Evolutionary conservation across 345 rosid species (phyloP), one percentile per base, ranked within the genome.

Genomic region (Euphorbia pulcherrima): DNA sequence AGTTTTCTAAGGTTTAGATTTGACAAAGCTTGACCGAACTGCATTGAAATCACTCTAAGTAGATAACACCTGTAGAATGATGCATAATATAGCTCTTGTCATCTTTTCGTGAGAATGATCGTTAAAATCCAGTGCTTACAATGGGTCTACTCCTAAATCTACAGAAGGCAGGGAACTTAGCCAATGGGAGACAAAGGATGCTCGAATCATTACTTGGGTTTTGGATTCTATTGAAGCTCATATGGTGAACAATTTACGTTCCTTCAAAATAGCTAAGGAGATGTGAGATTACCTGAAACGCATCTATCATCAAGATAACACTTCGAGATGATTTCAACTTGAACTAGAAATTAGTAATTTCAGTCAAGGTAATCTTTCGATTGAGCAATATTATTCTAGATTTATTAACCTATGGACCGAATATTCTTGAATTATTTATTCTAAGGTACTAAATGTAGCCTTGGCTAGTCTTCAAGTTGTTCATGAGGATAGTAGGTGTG

Each of bases 361-460:
- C 30, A 39, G 27, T 39, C 33, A 62, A 62, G 51, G 66, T 20
- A 62, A 41, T 41, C 51, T 62, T 16, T 39, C 33, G 1, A 41
- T 40, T 41, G 50, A 62, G 29, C 29, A 62, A 6, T 62, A 39
- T 62, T 62, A 62, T 41, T 62, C 3, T 62, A 11, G 35, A 9
- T 62, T 62, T 62, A 14, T 39, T 39, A 62, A 62, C 17, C 6
- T 62, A 2, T 62, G 52, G 66, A 52, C 24, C 5, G 56, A 52
- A 52, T 52, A 52, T 52, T 52, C 24, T 52, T 3, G 56, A 18
- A 52, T 62, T 39, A 24, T 62, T 39, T 40, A 41, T 62, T n/a
- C 66, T 0, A 41, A 39, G 33, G 52, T 62, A 5, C 30, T 21
- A 9, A 62, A 17, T 1, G 66, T n/a, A 29, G 28, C 2, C 18